Evolutionary conservation across 2,329 filamentous ascomycete species (phyloP), one percentile per base, ranked within the genome.

Genomic region (Onygena corvina): DNA sequence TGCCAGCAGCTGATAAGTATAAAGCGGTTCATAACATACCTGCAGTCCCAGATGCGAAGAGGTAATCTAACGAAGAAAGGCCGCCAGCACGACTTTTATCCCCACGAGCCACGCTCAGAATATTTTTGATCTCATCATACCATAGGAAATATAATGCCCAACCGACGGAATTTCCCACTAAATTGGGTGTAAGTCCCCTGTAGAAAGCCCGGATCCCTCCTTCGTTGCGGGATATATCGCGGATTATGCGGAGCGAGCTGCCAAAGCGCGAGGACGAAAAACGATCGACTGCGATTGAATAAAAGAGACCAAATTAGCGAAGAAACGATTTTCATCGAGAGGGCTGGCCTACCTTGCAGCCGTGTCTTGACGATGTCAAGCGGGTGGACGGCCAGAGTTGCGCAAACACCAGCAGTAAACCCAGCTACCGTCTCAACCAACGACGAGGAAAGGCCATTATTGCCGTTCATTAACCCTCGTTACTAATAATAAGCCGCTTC

Each of bases 331-430:
- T 20, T 9, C 12, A 25, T 21, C n/a, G 18, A 31, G 9, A 21
- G 29, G 46, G 6, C 40, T 18, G 33, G 62, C 71, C 51, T 71
- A 88, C 86, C 81, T 71, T 98, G 92, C 63, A 98, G 80, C 55
- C 92, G 84, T 53, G 90, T 96, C 75, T 98, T 98, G 64, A 96
- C 81, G 55, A 98, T 81, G 69, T 98, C 92, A 52, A 98, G 79
- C 27, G 92, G 92, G 58, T 96, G 90, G 47, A 92, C 84, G 50
- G 81, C 82, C 45, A 96, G 75, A 20, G 92, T 96, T 48, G 89
- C 84, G 58, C 88, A 76, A 50, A 87, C 76, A 53, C 92, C 92
- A 52, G 92, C 92, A 56, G 83, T 84, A 67, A 98, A 83, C 59
- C 92, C 92, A 53, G 92, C 87, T 64, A 89, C 74, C 61, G 84